Base-by-base conservation (phyloP, 768 basidiomycete species). In the Crassisporium funariophilum region DNA sequence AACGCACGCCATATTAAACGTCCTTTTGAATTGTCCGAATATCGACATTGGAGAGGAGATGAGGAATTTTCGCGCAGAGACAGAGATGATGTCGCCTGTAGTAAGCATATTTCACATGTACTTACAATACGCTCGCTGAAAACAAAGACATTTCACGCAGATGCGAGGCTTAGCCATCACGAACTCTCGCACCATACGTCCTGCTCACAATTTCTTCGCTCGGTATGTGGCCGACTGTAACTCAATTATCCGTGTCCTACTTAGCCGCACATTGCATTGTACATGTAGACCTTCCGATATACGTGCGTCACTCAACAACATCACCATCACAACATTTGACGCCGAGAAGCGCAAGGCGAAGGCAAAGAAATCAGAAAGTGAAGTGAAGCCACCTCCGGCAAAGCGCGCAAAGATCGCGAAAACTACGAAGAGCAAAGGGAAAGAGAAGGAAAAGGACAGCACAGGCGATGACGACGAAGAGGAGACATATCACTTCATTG, bases 91-190 rank as follows among this genome's bases (percentile, higher is more conserved):
- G 79, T 77, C 77, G 16, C 70, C 81, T 40, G 71, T 79, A 60
- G 83, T 84, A 53, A 36, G 79, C 67, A 15, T 35, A 42, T 45
- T 25, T 22, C 13, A 48, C 48, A 37, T 51, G 17, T 16, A 27
- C 22, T 19, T 34, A 20, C 3, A 34, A 45, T 10, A 33, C 39
- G 10, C 4, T 12, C 36, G 27, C 27, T 44, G 36, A 15, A n/a
- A 17, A 17, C 10, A 9, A 19, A 34, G 13, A n/a, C 12, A 23
- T 24, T 13, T 16, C 4, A 25, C 20, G 9, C 46, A 86, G 83
- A 83, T 84, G 79, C 77, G 78, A 56, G 83, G 83, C 5, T 66
- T 86, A 10, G 81, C 82, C 4, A 69, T 83, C 16, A 77, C 82
- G 1, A 83, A 81, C 57, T 75, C 75, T n/a, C 67, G 68, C 15